Evolutionary conservation across 2,329 filamentous ascomycete genomes (phyloP), one percentile per base, ranked within the genome.

Genomic region (Teratosphaeria destructans): DNA sequence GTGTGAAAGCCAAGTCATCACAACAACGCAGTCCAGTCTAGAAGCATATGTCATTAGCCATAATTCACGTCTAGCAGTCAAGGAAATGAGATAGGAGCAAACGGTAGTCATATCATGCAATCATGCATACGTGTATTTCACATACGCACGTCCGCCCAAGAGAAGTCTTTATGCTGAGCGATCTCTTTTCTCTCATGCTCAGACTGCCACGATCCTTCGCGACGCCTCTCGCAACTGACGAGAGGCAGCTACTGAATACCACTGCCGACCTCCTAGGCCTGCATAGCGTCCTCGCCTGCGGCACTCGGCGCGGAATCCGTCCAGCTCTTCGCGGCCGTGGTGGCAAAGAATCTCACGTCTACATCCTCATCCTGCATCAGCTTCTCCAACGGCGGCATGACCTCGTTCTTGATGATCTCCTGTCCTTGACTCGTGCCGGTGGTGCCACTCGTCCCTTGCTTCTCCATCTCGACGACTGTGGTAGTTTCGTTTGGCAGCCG

Each of bases 281-380:
- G 43, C 43, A 49, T 49, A 49, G 43, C 43, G 43, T 49, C 43
- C 43, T 49, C 43, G n/a, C n/a, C 19, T n/a, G 43, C 19, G 16
- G 16, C 43, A 19, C 19, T 49, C 19, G 43, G 16, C n/a, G 43
- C 43, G 19, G 67, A 68, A 58, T 74, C 72, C 56, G 63, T 71
- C 67, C 71, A 79, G 58, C 73, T 73, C 68, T 79, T 85, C 62
- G 88, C 87, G 55, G 94, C 93, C 64, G 90, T 95, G 63, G 91
- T 95, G 64, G 94, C 94, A 77, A 96, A 99, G 80, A 93, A 99
- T 75, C 94, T 86, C 71, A 99, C 94, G 77, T 99, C 94, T 67
- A 97, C 93, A 77, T 99, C 94, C 66, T 95, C 90, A 73, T 99
- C 94, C 78, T 93, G 89, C 80, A 96, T 92, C 70, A 99, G 81